Evolutionary conservation across 768 basidiomycete genomes (phyloP).

Genomic region (Agaricus subrufescens): DNA sequence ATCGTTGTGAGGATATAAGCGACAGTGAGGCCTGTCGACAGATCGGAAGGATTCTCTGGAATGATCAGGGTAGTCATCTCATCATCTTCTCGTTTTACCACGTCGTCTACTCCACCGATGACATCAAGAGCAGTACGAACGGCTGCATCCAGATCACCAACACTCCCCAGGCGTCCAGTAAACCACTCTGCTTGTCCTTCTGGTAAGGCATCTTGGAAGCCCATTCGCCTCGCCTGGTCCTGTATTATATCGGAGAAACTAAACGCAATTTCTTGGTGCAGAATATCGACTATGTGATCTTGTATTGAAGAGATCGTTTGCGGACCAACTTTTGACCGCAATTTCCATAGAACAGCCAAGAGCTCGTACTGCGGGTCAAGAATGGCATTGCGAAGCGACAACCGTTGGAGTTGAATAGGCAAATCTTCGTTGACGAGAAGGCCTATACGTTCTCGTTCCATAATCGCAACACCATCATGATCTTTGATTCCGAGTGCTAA

Average conservation of each 20-base stretch:
- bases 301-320: conserved; percentile 55
- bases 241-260: conserved; percentile 71
- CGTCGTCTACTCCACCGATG: conserved; percentile 65
- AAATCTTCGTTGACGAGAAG: conserved; percentile 61
- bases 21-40: conserved; percentile 57
- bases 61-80: conserved; percentile 50
- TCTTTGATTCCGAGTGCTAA: conserved; percentile 53
- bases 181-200: conserved; percentile 61
- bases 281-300: conserved; percentile 51
- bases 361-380: conserved; percentile 52
- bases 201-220: conserved; percentile 53
- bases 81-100: conserved; percentile 74
- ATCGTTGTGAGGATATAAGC: conserved; percentile 59
- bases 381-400: conserved; percentile 37
- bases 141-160: conserved; percentile 52
- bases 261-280: conserved; percentile 77
- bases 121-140: conserved; percentile 59
- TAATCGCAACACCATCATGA: conserved; percentile 47
- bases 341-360: conserved; percentile 57
- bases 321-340: conserved; percentile 57
- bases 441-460: conserved; percentile 77
- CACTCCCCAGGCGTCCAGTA: conserved; percentile 48
- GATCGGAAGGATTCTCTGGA: conserved; percentile 53
- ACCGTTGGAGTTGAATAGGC: conserved; percentile 52
- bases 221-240: conserved; percentile 52